Conservation (phyloP, 2,329 filamentous ascomycete species). For the Camillea tinctor region DNA sequence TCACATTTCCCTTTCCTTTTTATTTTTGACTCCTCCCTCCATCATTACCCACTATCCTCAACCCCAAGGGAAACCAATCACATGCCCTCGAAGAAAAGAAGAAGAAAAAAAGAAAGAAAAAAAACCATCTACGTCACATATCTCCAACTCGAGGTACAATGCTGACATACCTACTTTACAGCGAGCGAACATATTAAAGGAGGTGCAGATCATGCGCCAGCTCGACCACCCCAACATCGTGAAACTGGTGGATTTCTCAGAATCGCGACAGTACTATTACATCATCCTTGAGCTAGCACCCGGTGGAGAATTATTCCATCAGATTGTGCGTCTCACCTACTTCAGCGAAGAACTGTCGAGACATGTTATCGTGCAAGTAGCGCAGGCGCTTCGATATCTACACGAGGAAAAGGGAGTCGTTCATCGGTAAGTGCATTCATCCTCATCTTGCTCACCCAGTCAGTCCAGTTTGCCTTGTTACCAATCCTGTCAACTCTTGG, state of each 20-base stretch:
- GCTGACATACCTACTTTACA: constrained; percentile 43
- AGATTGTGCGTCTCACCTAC: constrained; percentile 96
- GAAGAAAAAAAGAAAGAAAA: no score
- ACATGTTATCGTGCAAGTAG: constrained; percentile 93
- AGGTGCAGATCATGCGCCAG: constrained; percentile 98
- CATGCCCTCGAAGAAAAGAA: background rate
- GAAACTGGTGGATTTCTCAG: constrained; percentile 88
- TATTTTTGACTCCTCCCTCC: constrained; percentile 6
- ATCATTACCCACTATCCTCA: background rate
- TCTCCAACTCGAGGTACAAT: constrained; percentile 8
- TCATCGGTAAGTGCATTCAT: constrained; percentile 70
- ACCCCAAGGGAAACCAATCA: no score
- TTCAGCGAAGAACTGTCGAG: constrained; percentile 95
- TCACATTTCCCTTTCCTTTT: constrained; percentile 4
- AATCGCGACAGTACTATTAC: constrained; percentile 94
- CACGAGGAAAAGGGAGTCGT: constrained; percentile 95
- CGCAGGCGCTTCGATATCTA: constrained; percentile 88
- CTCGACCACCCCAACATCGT: constrained; percentile 96
- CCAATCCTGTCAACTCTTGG: background rate
- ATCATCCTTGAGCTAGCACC: constrained; percentile 94
- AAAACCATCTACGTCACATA: constrained; percentile 9
- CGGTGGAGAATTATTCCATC: constrained; percentile 95
- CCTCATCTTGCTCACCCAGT: background rate
- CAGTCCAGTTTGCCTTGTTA: background rate
- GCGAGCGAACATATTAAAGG: constrained; percentile 97